Evolutionary conservation across 2,329 filamentous ascomycete genomes (phyloP), one percentile per base, ranked within the genome.

Genomic region (Nemania bipapillata): DNA sequence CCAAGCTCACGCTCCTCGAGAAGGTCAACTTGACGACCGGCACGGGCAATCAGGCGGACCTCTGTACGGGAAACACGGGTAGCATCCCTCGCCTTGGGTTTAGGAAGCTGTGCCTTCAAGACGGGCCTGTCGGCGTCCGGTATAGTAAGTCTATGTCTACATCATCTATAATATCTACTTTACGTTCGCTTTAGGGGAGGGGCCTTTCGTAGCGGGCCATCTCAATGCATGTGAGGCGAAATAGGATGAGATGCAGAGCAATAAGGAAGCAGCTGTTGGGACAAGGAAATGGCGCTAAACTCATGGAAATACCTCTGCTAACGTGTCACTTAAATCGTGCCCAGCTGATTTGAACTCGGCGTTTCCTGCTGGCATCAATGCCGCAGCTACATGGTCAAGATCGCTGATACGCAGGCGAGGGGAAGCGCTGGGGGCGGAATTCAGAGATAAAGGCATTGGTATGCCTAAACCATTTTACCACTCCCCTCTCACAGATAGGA

Each of bases 11-110:
- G 1, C 81, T 93, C 58, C 81, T 87, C 4, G 91, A 93, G 79
- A 93, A 93, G 79, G 89, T 93, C 76, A 93, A 93, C 77, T 79
- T 94, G 69, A 93, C 91, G 4, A 93, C 90, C 5, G 91, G 91
- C 72, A 86, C 88, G 57, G 91, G 91, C 76, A 91, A 80, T 72
- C 72, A 80, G 62, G 75, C 77, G 0, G 76, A 80, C 47, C 61
- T 74, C n/a, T 82, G 80, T 63, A 77, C 80, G 4, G 80, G 81
- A 26, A 72, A 70, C 35, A 71, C 69, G 1, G 69, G 69, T 22
- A 52, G 64, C 15, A 66, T 73, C 28, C 64, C 70, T 3, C 70
- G 73, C 5, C 50, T 74, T 1, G 70, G 68, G 20, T 73, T 74
- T 20, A 60, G 65, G n/a, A 62, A 72, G 8, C 24, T 72, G n/a